phyloP scores from a whole-genome alignment of 73 alveolate species.

The Blepharisma stoltei region DNA sequence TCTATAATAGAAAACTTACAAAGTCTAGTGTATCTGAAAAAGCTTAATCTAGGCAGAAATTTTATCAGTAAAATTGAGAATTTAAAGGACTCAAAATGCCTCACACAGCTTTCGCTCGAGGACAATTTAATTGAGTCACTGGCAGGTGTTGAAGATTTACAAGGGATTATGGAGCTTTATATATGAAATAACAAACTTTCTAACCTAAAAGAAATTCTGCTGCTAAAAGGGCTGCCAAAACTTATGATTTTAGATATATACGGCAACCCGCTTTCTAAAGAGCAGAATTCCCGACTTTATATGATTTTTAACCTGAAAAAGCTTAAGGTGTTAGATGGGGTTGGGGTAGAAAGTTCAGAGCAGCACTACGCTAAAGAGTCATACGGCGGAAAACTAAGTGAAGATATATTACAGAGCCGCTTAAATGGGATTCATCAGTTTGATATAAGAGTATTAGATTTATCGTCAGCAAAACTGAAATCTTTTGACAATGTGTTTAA shows the following conservation, averaged over 20 bases:
- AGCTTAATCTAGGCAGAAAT: constrained; percentile 77
- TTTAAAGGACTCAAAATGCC: constrained; percentile 41
- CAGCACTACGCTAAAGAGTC: constrained; percentile 67
- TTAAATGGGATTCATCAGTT: constrained; percentile 43
- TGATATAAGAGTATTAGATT: constrained; percentile 63
- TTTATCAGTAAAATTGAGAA: constrained; percentile 68
- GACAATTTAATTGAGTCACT: constrained; percentile 82
- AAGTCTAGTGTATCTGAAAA: neutral
- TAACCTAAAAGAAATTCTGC: constrained; percentile 60
- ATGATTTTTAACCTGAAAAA: constrained; percentile 65
- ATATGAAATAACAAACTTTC: constrained; percentile 85
- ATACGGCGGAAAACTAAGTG: constrained; percentile 76
- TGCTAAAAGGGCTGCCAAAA: constrained; percentile 59
- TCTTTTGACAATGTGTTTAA: constrained; percentile 79
- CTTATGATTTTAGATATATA: constrained; percentile 75
- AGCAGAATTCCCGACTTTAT: constrained; percentile 69
- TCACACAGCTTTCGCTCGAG: constrained; percentile 84
- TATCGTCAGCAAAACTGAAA: constrained; percentile 63
- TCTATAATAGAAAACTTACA: constrained; percentile 26
- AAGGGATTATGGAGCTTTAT: constrained; percentile 87
- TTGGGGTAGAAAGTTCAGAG: constrained; percentile 65
- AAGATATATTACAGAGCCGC: constrained; percentile 67
- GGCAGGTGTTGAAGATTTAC: constrained; percentile 76
- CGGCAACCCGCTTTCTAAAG: constrained; percentile 73
- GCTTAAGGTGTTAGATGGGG: constrained; percentile 82